Base-by-base conservation (phyloP, 2,329 filamentous ascomycete species). In the Colletotrichum tamarilloi region DNA sequence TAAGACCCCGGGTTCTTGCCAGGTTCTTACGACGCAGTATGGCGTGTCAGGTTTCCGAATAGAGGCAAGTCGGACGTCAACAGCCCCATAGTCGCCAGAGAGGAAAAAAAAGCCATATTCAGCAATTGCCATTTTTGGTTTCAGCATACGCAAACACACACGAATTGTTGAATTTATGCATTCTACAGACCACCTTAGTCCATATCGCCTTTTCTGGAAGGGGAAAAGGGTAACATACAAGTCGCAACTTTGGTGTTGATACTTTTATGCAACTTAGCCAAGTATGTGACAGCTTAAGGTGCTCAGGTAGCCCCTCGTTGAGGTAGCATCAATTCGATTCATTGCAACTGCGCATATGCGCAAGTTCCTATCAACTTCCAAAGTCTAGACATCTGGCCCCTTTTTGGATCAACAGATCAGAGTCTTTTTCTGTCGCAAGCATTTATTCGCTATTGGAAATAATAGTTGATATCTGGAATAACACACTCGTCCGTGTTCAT, bases 11-110 rank as follows among this genome's bases (percentile, higher is more conserved):
- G 42, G 42, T 49, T 55, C 53, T 53, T 69, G 60, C 67, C 67
- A 70, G 62, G 68, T 38, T 65, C 16, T n/a, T 66, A 30, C 65
- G 67, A 73, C 67, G 70, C 67, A 49, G 56, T 24, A 73, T 70
- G 60, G 70, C 66, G 70, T 73, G 69, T 58, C 59, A 42, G 32
- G 28, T 65, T 73, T 73, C 60, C 70, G 70, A 73, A 73, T 73
- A n/a, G 66, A 69, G 70, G 70, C 70, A 73, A 64, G 70, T 56
- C 35, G 60, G 19, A 70, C 66, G 70, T 62, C 26, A 11, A 22
- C 28, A 6, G 53, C n/a, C 53, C 69, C 58, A 63, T 63, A 24
- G 32, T 14, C 32, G 58, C 26, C 11, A 49, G 16, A 12, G 32
- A 35, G 1, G 3, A 35, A 9, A 9, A 46, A n/a, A 7, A 46